Percentiles rank a stretch among this genome's conserved stretches.
These are phyloP conservation scores for Capsicum chinense DNA, from an alignment of 257 asterid genomes.

Conservation along the genomic window DNA sequence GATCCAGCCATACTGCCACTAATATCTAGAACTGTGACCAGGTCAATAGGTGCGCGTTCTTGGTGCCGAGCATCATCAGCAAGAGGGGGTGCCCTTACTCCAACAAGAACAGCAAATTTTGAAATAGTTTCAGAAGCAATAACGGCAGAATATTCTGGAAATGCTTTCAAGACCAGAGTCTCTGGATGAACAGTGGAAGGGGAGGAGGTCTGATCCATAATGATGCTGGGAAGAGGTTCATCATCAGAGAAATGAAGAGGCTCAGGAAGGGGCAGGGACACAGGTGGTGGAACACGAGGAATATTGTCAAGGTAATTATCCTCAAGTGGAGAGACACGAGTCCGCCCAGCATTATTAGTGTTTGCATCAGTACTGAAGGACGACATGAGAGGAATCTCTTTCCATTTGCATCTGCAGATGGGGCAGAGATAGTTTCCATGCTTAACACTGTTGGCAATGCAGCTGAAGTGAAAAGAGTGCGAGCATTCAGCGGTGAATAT, in stretches of 20 bases:
- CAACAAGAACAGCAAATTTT: constrained; percentile 47
- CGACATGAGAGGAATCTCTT: constrained; percentile 41
- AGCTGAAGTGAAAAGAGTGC: constrained; percentile 47
- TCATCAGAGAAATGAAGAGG: constrained; percentile 41
- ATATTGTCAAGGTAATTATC: constrained; percentile 15
- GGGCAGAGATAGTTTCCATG: constrained; percentile 48
- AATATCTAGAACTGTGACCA: constrained; percentile 48
- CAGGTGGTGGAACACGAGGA: not conserved
- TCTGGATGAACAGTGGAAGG: constrained; percentile 6
- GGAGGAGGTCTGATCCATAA: constrained; percentile 14
- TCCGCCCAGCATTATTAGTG: constrained; percentile 21
- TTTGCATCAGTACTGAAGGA: constrained; percentile 25
- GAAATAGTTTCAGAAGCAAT: constrained; percentile 33
- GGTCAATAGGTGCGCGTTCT: constrained; percentile 49
- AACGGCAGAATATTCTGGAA: constrained; percentile 44
- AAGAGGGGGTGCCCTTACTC: constrained; percentile 44
- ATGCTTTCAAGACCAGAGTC: constrained; percentile 32
- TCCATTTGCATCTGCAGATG: constrained; percentile 46
- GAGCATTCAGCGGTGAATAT: constrained; percentile 52
- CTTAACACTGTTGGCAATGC: constrained; percentile 43
- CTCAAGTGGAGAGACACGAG: constrained; percentile 38
- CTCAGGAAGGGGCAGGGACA: constrained; percentile 11
- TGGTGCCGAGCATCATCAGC: constrained; percentile 23
- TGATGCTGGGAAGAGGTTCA: constrained; percentile 39
- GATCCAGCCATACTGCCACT: constrained; percentile 53